Conservation (phyloP, 192 early-diverging fungal genomes). For the Coemansia sp. region DNA sequence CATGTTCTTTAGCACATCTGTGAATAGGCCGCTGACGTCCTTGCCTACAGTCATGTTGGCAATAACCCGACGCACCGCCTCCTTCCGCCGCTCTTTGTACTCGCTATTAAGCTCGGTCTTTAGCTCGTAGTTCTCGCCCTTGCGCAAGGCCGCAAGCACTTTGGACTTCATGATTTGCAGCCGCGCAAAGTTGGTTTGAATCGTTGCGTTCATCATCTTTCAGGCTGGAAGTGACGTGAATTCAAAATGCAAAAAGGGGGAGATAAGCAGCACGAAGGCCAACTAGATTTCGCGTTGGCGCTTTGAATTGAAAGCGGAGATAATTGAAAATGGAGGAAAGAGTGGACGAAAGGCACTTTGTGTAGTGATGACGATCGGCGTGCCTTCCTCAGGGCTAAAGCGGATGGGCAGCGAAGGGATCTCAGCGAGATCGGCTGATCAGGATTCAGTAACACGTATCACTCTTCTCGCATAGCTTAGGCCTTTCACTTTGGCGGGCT, state of each 20-base stretch:
- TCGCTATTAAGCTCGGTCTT: slow-evolving; percentile 95
- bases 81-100: slow-evolving; percentile 91
- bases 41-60: slow-evolving; percentile 99
- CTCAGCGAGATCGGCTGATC: no score
- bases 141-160: slow-evolving; percentile 47
- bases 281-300: no score
- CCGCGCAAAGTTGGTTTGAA: slow-evolving; percentile 46
- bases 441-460: no score
- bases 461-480: no score
- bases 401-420: no score
- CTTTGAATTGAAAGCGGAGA: not conserved
- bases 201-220: slow-evolving; percentile 49
- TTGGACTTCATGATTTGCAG: slow-evolving; percentile 52
- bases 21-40: slow-evolving; percentile 91
- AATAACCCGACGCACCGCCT: slow-evolving; percentile 97
- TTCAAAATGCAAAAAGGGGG: not conserved
- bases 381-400: no score
- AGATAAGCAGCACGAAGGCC: no score
- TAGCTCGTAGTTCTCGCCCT: slow-evolving; percentile 93
- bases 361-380: no score
- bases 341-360: no score
- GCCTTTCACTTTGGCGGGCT: no score
- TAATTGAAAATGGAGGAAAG: not conserved
- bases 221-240: not conserved
- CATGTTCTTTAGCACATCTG: slow-evolving; percentile 99